A percentile compares a stretch with the other conserved stretches of the same genome.
These are phyloP conservation scores for Pleurotus salmoneostramineus DNA, from an alignment of 768 basidiomycete species.

Conservation along the genomic window DNA sequence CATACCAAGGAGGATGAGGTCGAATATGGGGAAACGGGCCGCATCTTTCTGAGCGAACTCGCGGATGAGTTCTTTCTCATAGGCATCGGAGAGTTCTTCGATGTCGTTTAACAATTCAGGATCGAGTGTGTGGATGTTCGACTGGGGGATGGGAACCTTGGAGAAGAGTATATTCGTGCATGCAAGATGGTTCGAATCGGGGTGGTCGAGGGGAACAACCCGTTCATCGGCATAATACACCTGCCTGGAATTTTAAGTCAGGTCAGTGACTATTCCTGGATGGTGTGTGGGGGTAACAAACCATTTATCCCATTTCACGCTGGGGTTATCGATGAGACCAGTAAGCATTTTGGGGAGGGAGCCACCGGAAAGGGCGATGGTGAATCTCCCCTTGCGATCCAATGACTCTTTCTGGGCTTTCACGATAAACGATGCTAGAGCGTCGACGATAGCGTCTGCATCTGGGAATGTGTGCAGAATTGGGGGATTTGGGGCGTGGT, in stretches of 20 bases:
- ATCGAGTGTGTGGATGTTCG: conserved; percentile 86
- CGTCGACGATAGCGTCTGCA: conserved; percentile 47
- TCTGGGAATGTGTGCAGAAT: conserved; percentile 70
- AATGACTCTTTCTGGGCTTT: conserved; percentile 89
- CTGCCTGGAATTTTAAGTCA: conserved; percentile 56
- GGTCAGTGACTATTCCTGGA: too few species aligned
- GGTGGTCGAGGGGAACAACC: conserved; percentile 86
- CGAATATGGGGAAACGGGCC: conserved; percentile 96
- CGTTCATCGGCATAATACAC: conserved; percentile 98
- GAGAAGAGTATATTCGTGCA: conserved; percentile 73
- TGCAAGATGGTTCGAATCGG: conserved; percentile 87
- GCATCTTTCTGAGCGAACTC: conserved; percentile 92
- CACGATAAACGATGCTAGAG: conserved; percentile 78
- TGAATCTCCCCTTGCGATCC: conserved; percentile 86
- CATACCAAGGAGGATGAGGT: conserved; percentile 94
- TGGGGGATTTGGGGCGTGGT: conserved; percentile 60
- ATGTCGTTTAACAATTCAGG: conserved; percentile 58
- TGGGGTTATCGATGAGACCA: conserved; percentile 58
- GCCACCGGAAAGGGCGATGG: conserved; percentile 91
- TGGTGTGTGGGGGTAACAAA: conserved; percentile 27
- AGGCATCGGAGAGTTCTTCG: conserved; percentile 77
- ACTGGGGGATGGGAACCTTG: conserved; percentile 72
- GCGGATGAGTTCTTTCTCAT: conserved; percentile 80
- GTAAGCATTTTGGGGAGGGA: conserved; percentile 81
- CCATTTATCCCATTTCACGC: conserved; percentile 94